Evolutionary conservation across 2,329 filamentous ascomycete species (phyloP).

Genomic region (Diaporthe ampelina): DNA sequence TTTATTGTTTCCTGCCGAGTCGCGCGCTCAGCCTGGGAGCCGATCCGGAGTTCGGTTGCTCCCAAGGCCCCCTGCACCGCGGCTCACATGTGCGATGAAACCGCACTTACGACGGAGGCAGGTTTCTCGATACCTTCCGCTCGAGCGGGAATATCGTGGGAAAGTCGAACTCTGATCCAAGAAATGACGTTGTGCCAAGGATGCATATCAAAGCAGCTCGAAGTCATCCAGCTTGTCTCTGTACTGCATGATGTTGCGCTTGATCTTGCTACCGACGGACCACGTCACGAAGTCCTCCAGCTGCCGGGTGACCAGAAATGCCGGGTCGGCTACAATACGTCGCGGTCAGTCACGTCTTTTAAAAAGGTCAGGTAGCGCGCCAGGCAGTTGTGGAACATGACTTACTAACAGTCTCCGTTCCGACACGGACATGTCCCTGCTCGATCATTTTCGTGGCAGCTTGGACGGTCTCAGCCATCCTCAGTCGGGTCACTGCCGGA

Average conservation of each 20-base stretch:
- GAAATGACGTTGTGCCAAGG: background rate
- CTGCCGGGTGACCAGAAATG: constrained; percentile 87
- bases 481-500: constrained; percentile 75
- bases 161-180: background rate
- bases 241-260: constrained; percentile 95
- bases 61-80: background rate
- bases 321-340: constrained; percentile 73
- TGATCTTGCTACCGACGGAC: constrained; percentile 97
- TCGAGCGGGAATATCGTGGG: background rate
- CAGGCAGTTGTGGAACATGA: background rate
- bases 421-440: constrained; percentile 92
- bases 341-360: constrained; percentile 7
- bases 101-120: background rate
- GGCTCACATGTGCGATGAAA: constrained; percentile 18
- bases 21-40: constrained; percentile 2
- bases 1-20: constrained; percentile 13
- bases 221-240: constrained; percentile 96
- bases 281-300: constrained; percentile 98
- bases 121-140: background rate
- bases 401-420: constrained; percentile 82
- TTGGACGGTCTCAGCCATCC: constrained; percentile 93
- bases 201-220: constrained; percentile 78
- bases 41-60: constrained; percentile 19
- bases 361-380: background rate
- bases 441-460: constrained; percentile 90